phyloP scores from a whole-genome alignment of 345 rosid species.

The Balakata baccata region DNA sequence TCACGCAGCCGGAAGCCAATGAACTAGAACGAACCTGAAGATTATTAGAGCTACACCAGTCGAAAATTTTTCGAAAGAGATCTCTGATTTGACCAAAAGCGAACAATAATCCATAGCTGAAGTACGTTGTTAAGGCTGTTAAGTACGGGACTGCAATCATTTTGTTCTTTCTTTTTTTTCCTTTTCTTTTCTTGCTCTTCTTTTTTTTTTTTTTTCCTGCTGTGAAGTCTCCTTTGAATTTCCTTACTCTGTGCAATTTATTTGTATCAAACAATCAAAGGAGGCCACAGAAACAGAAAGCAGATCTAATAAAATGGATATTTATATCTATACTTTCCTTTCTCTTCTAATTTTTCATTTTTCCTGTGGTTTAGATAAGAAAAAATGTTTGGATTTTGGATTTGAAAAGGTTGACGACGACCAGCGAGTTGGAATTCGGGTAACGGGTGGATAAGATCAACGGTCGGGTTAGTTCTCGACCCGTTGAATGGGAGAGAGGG shows the following conservation, averaged over 20 bases:
- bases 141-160: conserved; percentile 82
- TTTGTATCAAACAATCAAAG: background rate
- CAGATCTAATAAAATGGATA: background rate
- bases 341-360: background rate
- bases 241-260: background rate
- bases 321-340: too few relatives aligned
- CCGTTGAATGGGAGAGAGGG: background rate
- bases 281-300: background rate
- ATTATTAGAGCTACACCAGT: conserved; percentile 51
- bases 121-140: conserved; percentile 69
- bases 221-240: background rate
- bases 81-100: conserved; percentile 78
- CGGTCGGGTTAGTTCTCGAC: background rate
- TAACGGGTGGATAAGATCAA: background rate
- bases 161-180: background rate
- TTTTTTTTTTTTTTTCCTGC: background rate
- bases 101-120: conserved; percentile 76
- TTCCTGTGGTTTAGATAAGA: background rate
- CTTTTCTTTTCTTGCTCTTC: background rate
- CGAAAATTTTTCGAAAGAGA: conserved; percentile 61
- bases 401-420: conserved; percentile 7
- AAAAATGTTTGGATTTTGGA: background rate
- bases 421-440: background rate
- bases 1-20: background rate
- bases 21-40: conserved; percentile 43